Conservation (phyloP, 257 asterid genomes). For the Solanum tarijense region DNA sequence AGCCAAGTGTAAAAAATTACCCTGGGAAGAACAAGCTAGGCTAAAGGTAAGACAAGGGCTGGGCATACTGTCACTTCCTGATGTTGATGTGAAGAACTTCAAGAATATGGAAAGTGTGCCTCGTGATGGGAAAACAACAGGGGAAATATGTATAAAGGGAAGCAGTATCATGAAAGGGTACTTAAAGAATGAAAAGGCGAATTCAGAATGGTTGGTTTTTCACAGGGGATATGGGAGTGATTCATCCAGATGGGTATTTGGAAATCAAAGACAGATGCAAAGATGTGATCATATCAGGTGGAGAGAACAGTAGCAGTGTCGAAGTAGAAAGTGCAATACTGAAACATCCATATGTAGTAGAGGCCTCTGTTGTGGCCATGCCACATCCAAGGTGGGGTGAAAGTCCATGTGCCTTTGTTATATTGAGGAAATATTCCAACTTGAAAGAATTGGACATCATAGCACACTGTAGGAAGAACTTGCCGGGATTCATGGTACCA, state of each 20-base stretch:
- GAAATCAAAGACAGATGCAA: neutral
- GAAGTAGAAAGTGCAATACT: slow-evolving; percentile 62
- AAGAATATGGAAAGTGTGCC: slow-evolving; percentile 53
- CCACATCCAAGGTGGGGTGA: slow-evolving; percentile 76
- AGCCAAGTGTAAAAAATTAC: slow-evolving; percentile 37
- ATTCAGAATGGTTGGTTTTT: slow-evolving; percentile 55
- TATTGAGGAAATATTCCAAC: neutral
- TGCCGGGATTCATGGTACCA: neutral
- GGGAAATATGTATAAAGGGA: slow-evolving; percentile 69
- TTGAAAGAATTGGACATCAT: neutral
- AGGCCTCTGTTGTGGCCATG: slow-evolving; percentile 89
- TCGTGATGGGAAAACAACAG: slow-evolving; percentile 48
- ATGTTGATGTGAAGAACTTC: slow-evolving; percentile 55
- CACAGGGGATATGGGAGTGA: neutral
- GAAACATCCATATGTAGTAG: slow-evolving; percentile 41
- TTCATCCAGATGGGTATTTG: neutral
- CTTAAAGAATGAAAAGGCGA: slow-evolving; percentile 18
- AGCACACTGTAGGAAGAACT: neutral
- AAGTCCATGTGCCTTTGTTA: neutral
- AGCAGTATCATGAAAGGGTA: slow-evolving; percentile 61
- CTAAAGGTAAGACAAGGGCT: slow-evolving; percentile 71
- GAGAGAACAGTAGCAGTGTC: slow-evolving; percentile 82
- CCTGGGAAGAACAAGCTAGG: slow-evolving; percentile 20
- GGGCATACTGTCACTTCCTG: slow-evolving; percentile 50
- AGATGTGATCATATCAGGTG: slow-evolving; percentile 24